Percentiles rank a stretch among this genome's conserved stretches.
phyloP scores from a whole-genome alignment of 2,329 filamentous ascomycete genomes.

The Alternaria gansuensis region DNA sequence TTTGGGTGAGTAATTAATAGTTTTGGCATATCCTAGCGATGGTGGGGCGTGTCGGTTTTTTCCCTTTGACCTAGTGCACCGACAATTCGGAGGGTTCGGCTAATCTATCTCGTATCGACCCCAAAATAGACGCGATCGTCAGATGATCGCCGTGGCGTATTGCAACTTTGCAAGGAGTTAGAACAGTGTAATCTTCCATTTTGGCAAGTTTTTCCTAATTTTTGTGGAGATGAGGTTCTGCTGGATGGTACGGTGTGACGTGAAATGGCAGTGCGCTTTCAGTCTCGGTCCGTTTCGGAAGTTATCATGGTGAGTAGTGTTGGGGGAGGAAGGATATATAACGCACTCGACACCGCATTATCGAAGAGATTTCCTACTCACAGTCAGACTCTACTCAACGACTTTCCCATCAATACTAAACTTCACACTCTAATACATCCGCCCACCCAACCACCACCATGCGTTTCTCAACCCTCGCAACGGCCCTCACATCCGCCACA shows the following conservation, averaged over 20 bases:
- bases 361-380: not conserved
- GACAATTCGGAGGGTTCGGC: not conserved
- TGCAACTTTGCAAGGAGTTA: too few species aligned
- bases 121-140: not conserved
- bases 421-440: not conserved
- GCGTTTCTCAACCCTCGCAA: constrained; percentile 30
- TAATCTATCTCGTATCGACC: not conserved
- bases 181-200: not conserved
- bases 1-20: too few species aligned
- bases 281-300: not conserved
- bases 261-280: not conserved
- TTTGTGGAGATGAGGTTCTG: not conserved
- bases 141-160: constrained; percentile 1
- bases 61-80: too few species aligned
- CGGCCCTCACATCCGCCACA: constrained; percentile 25
- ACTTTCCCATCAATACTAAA: not conserved
- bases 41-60: too few species aligned
- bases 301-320: not conserved
- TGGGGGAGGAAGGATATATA: not conserved
- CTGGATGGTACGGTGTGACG: not conserved
- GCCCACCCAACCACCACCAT: constrained; percentile 20
- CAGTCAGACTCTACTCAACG: not conserved
- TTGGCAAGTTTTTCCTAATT: not conserved
- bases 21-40: too few species aligned
- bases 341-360: not conserved